Percentiles rank a stretch among this genome's conserved stretches.
phyloP scores from a whole-genome alignment of 1,139 yeast species.

The Lodderomyces theae region DNA sequence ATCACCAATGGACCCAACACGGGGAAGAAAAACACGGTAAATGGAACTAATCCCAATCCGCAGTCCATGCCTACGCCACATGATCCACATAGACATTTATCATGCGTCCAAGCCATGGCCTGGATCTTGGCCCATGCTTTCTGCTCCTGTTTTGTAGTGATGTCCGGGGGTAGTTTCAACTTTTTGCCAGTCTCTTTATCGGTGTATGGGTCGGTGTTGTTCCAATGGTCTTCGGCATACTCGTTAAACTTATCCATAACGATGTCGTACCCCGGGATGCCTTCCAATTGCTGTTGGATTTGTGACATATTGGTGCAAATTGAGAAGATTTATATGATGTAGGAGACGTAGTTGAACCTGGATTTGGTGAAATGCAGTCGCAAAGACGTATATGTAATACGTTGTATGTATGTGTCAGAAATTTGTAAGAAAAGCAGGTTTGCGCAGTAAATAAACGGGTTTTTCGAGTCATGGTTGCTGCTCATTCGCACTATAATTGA shows the following conservation, averaged over 20 bases:
- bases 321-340: too few species aligned
- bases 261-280: constrained; percentile 55
- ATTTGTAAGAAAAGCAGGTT: too few species aligned
- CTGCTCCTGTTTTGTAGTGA: constrained; percentile 56
- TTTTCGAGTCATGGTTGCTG: too few species aligned
- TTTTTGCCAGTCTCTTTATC: constrained; percentile 57
- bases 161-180: constrained; percentile 56
- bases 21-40: constrained; percentile 63
- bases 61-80: constrained; percentile 67
- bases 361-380: too few species aligned
- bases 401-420: too few species aligned
- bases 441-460: too few species aligned
- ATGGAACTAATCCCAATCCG: constrained; percentile 75
- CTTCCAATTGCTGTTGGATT: constrained; percentile 41
- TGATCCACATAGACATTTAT: constrained; percentile 75
- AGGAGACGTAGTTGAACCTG: too few species aligned
- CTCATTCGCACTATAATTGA: too few species aligned
- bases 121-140: constrained; percentile 72
- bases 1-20: constrained; percentile 76
- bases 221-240: constrained; percentile 60
- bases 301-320: constrained; percentile 30
- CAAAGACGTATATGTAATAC: too few species aligned
- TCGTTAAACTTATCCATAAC: constrained; percentile 61
- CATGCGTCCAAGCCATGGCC: constrained; percentile 80
- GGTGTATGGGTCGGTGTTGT: constrained; percentile 62